Conservation (phyloP, 192 early-diverging fungal species). For the Gamsiella multidivaricata region DNA sequence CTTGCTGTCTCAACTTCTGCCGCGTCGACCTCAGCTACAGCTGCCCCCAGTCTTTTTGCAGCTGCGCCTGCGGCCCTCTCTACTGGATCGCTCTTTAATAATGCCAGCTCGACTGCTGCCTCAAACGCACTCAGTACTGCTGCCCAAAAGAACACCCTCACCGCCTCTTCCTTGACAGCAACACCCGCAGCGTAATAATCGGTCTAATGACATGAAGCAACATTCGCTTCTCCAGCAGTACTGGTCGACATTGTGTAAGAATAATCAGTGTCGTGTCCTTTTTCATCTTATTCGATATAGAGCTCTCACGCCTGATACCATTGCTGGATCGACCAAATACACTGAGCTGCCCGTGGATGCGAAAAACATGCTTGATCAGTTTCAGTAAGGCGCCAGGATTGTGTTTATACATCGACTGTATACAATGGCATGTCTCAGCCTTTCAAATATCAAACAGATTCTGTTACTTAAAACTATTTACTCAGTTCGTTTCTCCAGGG, state of each 20-base stretch:
- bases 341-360: conserved; percentile 51
- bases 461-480: background rate
- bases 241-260: too few relatives aligned
- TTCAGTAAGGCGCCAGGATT: conserved; percentile 23
- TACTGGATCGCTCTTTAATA: conserved; percentile 25
- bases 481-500: conserved; percentile 33
- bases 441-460: too few relatives aligned
- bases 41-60: conserved; percentile 25
- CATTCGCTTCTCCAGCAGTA: too few relatives aligned
- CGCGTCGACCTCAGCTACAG: conserved; percentile 2
- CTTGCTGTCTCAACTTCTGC: conserved; percentile 1
- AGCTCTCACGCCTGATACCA: conserved; percentile 41
- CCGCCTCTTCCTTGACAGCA: conserved; percentile 8
- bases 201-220: too few relatives aligned
- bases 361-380: conserved; percentile 46
- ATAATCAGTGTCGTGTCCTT: too few relatives aligned
- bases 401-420: too few relatives aligned
- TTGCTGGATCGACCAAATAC: conserved; percentile 52
- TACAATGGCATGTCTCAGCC: too few relatives aligned
- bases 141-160: conserved; percentile 13
- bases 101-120: conserved; percentile 21
- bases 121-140: conserved; percentile 25
- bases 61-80: conserved; percentile 13
- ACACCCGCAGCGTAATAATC: conserved; percentile 7
- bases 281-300: conserved; percentile 12